phyloP scores from a whole-genome alignment of 441 rosid genomes.

The Pelargonium cotyledonis region DNA sequence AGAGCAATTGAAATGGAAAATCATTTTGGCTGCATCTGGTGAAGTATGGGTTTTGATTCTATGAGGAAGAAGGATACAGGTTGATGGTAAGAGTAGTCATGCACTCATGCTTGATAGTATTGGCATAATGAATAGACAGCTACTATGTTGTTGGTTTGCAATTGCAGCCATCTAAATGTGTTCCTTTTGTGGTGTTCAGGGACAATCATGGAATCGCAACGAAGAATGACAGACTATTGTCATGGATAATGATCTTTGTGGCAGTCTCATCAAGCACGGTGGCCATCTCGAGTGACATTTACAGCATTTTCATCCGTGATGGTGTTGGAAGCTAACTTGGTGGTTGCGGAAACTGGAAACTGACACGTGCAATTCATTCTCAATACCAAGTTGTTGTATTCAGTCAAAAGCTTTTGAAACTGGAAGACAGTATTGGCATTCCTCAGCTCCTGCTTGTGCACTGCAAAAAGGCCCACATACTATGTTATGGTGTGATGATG shows the following conservation, averaged over 20 bases:
- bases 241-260: constrained; percentile 50
- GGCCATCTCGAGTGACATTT: constrained; percentile 51
- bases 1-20: not conserved
- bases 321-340: not conserved
- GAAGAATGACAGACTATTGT: constrained; percentile 38
- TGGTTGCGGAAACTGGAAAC: too few species aligned
- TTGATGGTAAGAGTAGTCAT: not conserved
- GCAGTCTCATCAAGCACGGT: constrained; percentile 47
- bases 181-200: constrained; percentile 23
- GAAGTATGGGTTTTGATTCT: not conserved
- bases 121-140: not conserved
- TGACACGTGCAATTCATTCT: not conserved
- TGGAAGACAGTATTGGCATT: not conserved
- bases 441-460: not conserved
- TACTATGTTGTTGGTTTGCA: not conserved
- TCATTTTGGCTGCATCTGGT: not conserved
- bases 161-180: not conserved
- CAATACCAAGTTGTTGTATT: not conserved
- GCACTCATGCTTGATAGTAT: not conserved
- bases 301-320: constrained; percentile 25
- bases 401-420: not conserved
- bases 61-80: not conserved
- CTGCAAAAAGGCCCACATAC: not conserved
- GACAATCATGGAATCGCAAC: constrained; percentile 49
- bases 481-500: not conserved